Percentiles rank a stretch among this genome's conserved stretches.
Conservation (phyloP, 2,329 filamentous ascomycete genomes). For the Fusarium palustre region DNA sequence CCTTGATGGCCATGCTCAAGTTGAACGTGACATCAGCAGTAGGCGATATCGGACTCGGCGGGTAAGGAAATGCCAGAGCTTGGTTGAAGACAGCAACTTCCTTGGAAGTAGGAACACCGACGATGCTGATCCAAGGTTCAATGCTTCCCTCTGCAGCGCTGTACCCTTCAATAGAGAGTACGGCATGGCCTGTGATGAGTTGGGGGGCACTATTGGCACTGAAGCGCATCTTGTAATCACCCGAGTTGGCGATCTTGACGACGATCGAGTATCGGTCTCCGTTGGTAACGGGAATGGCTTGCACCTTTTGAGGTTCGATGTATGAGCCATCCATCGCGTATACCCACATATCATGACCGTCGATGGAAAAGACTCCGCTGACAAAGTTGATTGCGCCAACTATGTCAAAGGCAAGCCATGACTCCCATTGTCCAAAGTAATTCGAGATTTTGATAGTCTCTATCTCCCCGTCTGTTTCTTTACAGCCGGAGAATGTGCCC, state of each 20-base stretch:
- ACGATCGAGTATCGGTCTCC: conserved; percentile 66
- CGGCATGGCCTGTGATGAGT: conserved; percentile 65
- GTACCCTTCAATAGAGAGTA: conserved; percentile 55
- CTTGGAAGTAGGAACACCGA: conserved; percentile 57
- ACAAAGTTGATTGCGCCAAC: conserved; percentile 63
- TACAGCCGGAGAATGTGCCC: conserved; percentile 60
- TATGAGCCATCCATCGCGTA: conserved; percentile 67
- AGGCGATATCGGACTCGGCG: conserved; percentile 56
- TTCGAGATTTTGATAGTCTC: conserved; percentile 60
- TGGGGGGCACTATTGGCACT: conserved; percentile 63
- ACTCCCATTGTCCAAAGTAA: conserved; percentile 16
- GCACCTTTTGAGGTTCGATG: conserved; percentile 63
- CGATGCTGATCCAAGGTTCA: conserved; percentile 61
- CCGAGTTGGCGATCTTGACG: conserved; percentile 58
- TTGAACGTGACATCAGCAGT: conserved; percentile 60
- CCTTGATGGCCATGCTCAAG: conserved; percentile 55
- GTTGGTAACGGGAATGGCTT: conserved; percentile 61
- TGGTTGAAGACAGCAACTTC: conserved; percentile 60
- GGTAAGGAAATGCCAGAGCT: conserved; percentile 59
- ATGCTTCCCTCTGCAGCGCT: conserved; percentile 41
- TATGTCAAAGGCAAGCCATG: conserved; percentile 67
- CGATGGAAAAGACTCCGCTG: conserved; percentile 60
- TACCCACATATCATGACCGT: conserved; percentile 65
- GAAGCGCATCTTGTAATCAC: conserved; percentile 67
- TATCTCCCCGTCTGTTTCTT: conserved; percentile 56